Conservation (phyloP, 495 filamentous ascomycete species). For the Choiromyces venosus region DNA sequence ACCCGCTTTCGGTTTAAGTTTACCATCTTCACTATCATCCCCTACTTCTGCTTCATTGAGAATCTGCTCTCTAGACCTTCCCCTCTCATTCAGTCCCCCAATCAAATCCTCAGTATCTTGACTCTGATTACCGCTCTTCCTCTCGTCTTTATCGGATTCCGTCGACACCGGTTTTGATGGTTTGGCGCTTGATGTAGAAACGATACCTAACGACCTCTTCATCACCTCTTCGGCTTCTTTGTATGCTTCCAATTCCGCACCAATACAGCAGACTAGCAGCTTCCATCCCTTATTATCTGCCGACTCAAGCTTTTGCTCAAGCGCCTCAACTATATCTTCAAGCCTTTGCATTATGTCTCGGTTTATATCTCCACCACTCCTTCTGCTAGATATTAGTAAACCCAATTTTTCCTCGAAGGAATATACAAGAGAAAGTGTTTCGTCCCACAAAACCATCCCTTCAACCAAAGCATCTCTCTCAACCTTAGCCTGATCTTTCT, state of each 20-base stretch:
- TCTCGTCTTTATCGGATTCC: not conserved
- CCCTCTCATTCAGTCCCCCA: not conserved
- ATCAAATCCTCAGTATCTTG: not conserved
- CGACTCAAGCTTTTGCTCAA: constrained; percentile 58
- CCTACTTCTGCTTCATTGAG: constrained; percentile 10
- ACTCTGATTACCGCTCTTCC: constrained; percentile 10
- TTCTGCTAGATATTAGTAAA: constrained; percentile 45
- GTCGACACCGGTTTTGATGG: not conserved
- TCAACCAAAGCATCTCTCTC: constrained; percentile 78
- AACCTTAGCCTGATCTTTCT: constrained; percentile 56
- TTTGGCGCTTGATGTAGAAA: not conserved
- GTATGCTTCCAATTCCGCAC: constrained; percentile 82
- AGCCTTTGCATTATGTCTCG: constrained; percentile 53
- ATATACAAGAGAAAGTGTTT: constrained; percentile 57
- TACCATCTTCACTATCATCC: not conserved
- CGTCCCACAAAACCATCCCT: constrained; percentile 74
- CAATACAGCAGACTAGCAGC: constrained; percentile 77
- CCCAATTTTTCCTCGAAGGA: constrained; percentile 64
- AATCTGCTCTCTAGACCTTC: not conserved
- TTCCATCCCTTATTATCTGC: constrained; percentile 73
- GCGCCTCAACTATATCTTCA: constrained; percentile 51
- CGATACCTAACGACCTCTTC: constrained; percentile 47
- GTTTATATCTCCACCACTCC: not conserved
- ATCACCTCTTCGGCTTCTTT: constrained; percentile 63
- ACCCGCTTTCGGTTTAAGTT: not conserved